Conservation (phyloP, 2,329 filamentous ascomycete species). For the Colletotrichum godetiae region DNA sequence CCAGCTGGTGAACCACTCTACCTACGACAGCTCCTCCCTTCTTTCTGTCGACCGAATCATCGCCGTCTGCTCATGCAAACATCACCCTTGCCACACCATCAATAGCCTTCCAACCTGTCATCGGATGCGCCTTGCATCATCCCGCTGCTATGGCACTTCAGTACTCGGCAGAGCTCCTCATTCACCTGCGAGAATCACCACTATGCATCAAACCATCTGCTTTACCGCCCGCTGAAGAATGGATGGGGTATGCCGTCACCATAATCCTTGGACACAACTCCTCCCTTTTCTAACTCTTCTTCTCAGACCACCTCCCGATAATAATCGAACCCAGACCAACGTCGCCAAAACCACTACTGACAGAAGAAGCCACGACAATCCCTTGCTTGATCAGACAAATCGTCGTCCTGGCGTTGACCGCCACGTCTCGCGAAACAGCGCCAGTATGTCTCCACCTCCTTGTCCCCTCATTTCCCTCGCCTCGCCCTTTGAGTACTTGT, state of each 20-base stretch:
- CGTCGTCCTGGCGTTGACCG: slow-evolving; percentile 64
- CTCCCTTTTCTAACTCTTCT: slow-evolving; percentile 19
- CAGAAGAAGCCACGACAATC: slow-evolving; percentile 56
- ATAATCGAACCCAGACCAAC: slow-evolving; percentile 54
- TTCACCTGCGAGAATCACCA: slow-evolving; percentile 82
- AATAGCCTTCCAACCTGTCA: slow-evolving; percentile 7
- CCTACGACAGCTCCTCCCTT: slow-evolving; percentile 1
- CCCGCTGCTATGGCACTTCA: slow-evolving; percentile 63
- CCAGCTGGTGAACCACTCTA: slow-evolving; percentile 8
- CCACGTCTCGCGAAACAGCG: slow-evolving; percentile 65
- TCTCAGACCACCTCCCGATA: slow-evolving; percentile 57
- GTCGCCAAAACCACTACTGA: slow-evolving; percentile 55
- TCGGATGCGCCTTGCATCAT: slow-evolving; percentile 51
- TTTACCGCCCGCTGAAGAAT: slow-evolving; percentile 88
- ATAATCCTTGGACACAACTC: neutral
- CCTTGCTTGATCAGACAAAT: slow-evolving; percentile 60
- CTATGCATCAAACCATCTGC: slow-evolving; percentile 83
- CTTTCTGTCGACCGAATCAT: slow-evolving; percentile 2
- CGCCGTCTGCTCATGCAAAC: slow-evolving; percentile 16
- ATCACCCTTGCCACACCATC: slow-evolving; percentile 21
- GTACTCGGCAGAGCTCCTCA: slow-evolving; percentile 82
- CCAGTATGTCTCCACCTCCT: slow-evolving; percentile 58
- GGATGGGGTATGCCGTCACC: slow-evolving; percentile 83
- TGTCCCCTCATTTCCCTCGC: neutral
- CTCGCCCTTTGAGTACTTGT: slow-evolving; percentile 34